Evolutionary conservation across 768 basidiomycete species (phyloP), one percentile per base, ranked within the genome.

Genomic region (Termitomyces sp.): DNA sequence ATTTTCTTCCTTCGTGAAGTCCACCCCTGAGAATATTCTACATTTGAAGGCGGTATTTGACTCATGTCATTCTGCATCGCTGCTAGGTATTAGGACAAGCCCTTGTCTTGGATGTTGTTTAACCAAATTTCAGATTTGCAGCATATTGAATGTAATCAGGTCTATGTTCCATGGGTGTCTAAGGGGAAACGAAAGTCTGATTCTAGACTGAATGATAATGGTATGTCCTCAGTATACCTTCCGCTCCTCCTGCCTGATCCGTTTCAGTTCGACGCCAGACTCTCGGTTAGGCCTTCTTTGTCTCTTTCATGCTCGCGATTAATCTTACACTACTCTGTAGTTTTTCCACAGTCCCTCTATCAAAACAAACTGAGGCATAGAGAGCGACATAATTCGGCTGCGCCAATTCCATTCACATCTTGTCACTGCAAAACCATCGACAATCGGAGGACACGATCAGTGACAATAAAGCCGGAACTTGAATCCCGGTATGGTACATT

Each of bases 91-190:
- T 43, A 17, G 48, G 29, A 52, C 7, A 48, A 31, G 36, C 3
- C 48, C 6, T 8, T 42, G 5, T 42, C 7, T 31, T 3, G 34
- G 32, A n/a, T 46, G 5, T 42, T 7, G 34, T 48, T 34, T 57
- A n/a, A 38, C 7, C 10, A 31, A 10, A 9, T 54, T 36, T 1
- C 49, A 78, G 81, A 81, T 60, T 69, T 82, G 3, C 70, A 76
- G 12, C 80, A 82, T 61, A 72, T 72, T 50, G 71, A 74, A 0
- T 82, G 80, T 58, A 81, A 82, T 60, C 70, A 76, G 17, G 76
- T 80, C 2, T 81, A 76, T 49, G 77, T 80, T 1, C 81, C 81
- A 0, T 82, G 79, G 79, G 60, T 76, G 2, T 79, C 76, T 42
- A 81, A 80, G 63, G 79, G 78, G 14, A 70, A 65, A 36, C 65